These are phyloP conservation scores for Capsicum pubescens DNA, from an alignment of 257 asterid species.

Conservation along the genomic window DNA sequence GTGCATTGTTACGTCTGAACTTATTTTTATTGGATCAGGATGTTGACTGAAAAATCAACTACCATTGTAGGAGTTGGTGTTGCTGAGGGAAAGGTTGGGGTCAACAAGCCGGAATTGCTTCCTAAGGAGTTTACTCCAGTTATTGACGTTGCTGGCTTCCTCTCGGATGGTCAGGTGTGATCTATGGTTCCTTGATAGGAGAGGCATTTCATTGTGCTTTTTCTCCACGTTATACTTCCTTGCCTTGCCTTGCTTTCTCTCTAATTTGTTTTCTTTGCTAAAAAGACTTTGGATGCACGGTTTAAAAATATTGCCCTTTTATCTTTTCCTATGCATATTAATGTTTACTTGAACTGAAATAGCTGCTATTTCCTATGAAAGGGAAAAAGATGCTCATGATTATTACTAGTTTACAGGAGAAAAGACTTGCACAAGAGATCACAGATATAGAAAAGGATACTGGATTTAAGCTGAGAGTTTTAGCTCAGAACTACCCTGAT, in stretches of 20 bases:
- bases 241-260: background rate
- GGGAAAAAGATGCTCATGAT: constrained; percentile 26
- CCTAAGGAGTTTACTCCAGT: constrained; percentile 72
- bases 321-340: background rate
- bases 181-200: constrained; percentile 6
- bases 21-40: background rate
- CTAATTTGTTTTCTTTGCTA: background rate
- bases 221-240: background rate
- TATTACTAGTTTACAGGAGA: constrained; percentile 58
- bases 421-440: constrained; percentile 73
- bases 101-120: constrained; percentile 91
- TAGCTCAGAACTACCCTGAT: constrained; percentile 95
- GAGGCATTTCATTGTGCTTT: background rate
- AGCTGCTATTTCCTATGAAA: background rate
- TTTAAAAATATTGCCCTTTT: background rate
- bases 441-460: constrained; percentile 79
- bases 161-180: constrained; percentile 93
- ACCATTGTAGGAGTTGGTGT: constrained; percentile 61
- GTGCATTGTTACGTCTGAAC: background rate
- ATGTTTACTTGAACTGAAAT: background rate
- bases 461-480: constrained; percentile 81
- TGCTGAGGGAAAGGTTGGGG: constrained; percentile 81
- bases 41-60: constrained; percentile 21
- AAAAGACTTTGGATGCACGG: background rate
- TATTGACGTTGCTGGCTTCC: constrained; percentile 96